Percentiles rank a stretch among this genome's conserved stretches.
These are phyloP conservation scores for Spathaspora passalidarum DNA, from an alignment of 805 yeast genomes.

Conservation along the genomic window DNA sequence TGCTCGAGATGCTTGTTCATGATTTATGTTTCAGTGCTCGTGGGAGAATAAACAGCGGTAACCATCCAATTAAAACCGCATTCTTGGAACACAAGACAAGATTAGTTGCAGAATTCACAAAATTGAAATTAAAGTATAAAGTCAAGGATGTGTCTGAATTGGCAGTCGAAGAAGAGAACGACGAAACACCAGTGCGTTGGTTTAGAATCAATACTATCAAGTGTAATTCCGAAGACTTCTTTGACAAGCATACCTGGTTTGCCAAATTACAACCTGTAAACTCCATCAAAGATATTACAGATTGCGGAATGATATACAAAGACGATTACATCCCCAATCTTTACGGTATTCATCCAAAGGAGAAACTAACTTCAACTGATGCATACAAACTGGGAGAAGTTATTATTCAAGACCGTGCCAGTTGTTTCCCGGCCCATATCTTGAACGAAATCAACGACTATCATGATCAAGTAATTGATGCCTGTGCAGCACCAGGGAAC, in stretches of 20 bases:
- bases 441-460: constrained; percentile 42
- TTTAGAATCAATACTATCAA: constrained; percentile 68
- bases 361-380: constrained; percentile 61
- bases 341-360: constrained; percentile 79
- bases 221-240: constrained; percentile 36
- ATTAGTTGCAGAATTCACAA: constrained; percentile 76
- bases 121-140: constrained; percentile 69
- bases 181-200: constrained; percentile 80
- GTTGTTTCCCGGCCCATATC: constrained; percentile 93
- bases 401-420: constrained; percentile 93
- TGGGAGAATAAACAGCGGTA: constrained; percentile 86
- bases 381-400: constrained; percentile 73
- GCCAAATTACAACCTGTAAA: constrained; percentile 45
- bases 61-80: constrained; percentile 80
- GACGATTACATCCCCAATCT: constrained; percentile 75
- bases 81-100: constrained; percentile 77
- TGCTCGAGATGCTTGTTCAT: constrained; percentile 69
- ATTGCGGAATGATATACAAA: constrained; percentile 58
- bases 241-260: constrained; percentile 36
- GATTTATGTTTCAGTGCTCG: constrained; percentile 73
- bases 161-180: constrained; percentile 30
- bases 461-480: constrained; percentile 73
- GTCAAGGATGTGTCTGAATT: constrained; percentile 53
- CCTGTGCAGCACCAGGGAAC: constrained; percentile 98
- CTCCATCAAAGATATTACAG: constrained; percentile 29